Conservation (phyloP, 2,329 filamentous ascomycete genomes). For the Colletotrichum higginsianum region DNA sequence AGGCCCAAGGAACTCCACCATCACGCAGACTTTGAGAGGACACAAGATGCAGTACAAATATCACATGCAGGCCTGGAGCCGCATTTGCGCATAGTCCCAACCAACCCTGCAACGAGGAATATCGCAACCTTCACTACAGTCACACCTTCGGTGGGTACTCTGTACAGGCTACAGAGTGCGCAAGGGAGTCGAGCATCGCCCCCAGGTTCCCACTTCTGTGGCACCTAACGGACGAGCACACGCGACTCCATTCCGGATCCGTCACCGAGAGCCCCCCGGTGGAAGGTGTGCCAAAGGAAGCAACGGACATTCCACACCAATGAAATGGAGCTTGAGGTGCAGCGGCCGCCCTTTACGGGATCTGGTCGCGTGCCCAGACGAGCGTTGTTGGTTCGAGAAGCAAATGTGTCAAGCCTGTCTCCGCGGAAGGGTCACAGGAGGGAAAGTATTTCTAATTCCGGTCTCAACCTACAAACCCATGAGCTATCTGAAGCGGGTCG, state of each 20-base stretch:
- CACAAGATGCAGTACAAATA: not conserved
- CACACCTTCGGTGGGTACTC: slow-evolving; percentile 7
- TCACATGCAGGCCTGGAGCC: slow-evolving; percentile 1
- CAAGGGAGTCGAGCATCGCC: slow-evolving; percentile 18
- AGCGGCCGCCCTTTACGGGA: slow-evolving; percentile 5
- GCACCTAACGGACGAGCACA: slow-evolving; percentile 21
- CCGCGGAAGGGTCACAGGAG: not conserved
- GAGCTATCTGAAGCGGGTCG: slow-evolving; percentile 11
- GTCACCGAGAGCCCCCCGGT: slow-evolving; percentile 22
- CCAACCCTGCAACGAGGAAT: slow-evolving; percentile 2
- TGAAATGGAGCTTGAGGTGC: not conserved
- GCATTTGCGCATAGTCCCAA: slow-evolving; percentile 4
- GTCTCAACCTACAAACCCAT: not conserved
- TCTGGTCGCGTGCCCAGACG: slow-evolving; percentile 25
- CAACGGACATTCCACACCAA: not conserved
- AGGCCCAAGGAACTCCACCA: slow-evolving; percentile 1
- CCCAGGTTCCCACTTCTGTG: slow-evolving; percentile 18
- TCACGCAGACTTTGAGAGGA: not conserved
- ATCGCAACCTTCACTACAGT: slow-evolving; percentile 3
- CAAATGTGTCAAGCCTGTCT: not conserved
- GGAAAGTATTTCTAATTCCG: not conserved
- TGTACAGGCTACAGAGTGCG: not conserved
- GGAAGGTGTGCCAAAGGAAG: not conserved
- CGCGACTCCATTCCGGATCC: slow-evolving; percentile 32
- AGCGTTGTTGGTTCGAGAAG: not conserved